phyloP scores from a whole-genome alignment of 1,284 basidiomycete species.

The Volvariella volvacea region DNA sequence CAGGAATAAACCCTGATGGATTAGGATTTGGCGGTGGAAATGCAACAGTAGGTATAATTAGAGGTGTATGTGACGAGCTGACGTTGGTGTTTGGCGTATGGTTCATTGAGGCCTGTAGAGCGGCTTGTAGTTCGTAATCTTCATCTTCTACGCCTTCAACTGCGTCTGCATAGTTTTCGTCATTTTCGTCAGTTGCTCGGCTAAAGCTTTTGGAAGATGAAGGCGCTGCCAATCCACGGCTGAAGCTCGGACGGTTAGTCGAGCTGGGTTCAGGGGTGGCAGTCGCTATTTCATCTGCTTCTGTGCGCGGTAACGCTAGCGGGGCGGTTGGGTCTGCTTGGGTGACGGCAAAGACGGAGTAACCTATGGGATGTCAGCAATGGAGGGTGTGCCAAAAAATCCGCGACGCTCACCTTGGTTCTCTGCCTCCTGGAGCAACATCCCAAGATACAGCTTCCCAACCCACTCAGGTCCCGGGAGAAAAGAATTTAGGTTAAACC shows the following conservation, averaged over 20 bases:
- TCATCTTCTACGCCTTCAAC: constrained; percentile 64
- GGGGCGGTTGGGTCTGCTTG: constrained; percentile 41
- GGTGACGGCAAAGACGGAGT: constrained; percentile 81
- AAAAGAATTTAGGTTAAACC: constrained; percentile 91
- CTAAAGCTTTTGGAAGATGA: constrained; percentile 4
- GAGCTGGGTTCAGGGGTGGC: constrained; percentile 47
- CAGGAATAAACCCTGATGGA: constrained; percentile 14
- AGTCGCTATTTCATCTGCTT: constrained; percentile 60
- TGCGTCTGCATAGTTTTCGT: constrained; percentile 10
- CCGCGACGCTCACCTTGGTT: constrained; percentile 49
- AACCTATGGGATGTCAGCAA: constrained; percentile 45
- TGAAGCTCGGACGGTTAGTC: constrained; percentile 15
- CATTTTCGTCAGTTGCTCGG: constrained; percentile 1
- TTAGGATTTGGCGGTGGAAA: constrained; percentile 6
- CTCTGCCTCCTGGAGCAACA: constrained; percentile 86
- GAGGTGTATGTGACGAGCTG: constrained; percentile 13
- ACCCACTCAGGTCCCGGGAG: constrained; percentile 75
- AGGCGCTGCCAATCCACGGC: constrained; percentile 11
- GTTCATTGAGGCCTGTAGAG: constrained; percentile 71
- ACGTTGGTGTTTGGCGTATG: constrained; percentile 12
- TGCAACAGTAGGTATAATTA: constrained; percentile 4
- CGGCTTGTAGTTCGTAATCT: constrained; percentile 82
- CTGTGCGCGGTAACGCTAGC: constrained; percentile 50
- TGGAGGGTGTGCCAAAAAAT: background rate
- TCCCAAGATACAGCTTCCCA: constrained; percentile 73